Evolutionary conservation across 805 yeast genomes (phyloP), one percentile per base, ranked within the genome.

Genomic region (Monosporozyma siamensis): DNA sequence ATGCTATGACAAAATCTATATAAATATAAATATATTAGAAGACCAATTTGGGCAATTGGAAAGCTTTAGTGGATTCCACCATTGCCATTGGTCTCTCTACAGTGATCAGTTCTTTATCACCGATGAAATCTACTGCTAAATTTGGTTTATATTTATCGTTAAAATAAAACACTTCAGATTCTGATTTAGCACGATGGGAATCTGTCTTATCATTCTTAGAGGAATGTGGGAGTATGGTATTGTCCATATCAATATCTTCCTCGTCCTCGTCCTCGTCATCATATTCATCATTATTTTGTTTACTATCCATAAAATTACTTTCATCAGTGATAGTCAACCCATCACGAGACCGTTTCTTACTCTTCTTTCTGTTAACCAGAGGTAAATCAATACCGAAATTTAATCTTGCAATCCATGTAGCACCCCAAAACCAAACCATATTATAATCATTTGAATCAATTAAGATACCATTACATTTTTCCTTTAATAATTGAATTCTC

Each of bases 381-480:
- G 85, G 82, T 40, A 79, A 60, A 53, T 81, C 75, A 41, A 69
- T 57, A 7, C 71, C 59, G 49, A 84, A 63, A 59, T 90, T 90
- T 39, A 90, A 72, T 58, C 74, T 83, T 4, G 82, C 74, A 12
- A 89, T 50, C 95, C 95, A 90, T 40, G 75, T 75, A 17, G 83
- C 71, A 1, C 96, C 95, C 75, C 85, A 88, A n/a, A 87, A 63
- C 96, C 96, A 90, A 12, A 82, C 65, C 43, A 75, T 69, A 26
- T 65, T 54, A 1, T 63, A 50, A 26, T 64, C 61, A 3, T 59
- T 55, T 8, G 59, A 60, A 41, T 77, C 78, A 12, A 59, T 55
- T 55, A 83, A 85, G 10, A 84, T 61, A 12, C 95, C 96, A 45
- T 75, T 71, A 43, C 94, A 80, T 52, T 81, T 78, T 44, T 83